Percentiles rank a stretch among this genome's conserved stretches.
Conservation (phyloP, 1,284 basidiomycete species). For the Hemileia vastatrix region DNA sequence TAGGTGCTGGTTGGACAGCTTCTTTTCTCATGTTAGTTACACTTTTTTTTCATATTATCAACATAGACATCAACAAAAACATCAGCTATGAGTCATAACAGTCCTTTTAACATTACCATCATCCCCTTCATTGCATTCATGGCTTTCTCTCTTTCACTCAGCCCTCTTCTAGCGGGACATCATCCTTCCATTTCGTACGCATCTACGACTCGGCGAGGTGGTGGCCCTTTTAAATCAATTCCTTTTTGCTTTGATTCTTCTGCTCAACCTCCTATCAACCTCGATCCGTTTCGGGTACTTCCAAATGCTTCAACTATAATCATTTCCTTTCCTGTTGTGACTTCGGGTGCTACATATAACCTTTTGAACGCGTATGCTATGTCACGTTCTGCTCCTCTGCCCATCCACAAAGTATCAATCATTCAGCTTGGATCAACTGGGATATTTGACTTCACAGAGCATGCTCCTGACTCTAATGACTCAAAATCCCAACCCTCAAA, state of each 20-base stretch:
- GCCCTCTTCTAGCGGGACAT: conserved; percentile 48
- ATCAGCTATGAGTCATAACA: neutral
- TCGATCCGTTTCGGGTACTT: conserved; percentile 49
- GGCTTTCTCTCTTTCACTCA: neutral
- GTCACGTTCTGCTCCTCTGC: neutral
- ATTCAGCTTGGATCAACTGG: conserved; percentile 57
- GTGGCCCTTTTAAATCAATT: conserved; percentile 29
- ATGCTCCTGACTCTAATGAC: neutral
- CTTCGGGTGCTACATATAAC: conserved; percentile 47
- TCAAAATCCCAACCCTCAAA: conserved; percentile 32
- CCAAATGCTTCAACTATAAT: conserved; percentile 55
- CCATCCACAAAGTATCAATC: conserved; percentile 44
- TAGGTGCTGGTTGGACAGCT: conserved; percentile 62
- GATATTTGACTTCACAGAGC: conserved; percentile 40
- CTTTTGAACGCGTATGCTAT: conserved; percentile 44
- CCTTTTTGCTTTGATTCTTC: conserved; percentile 41
- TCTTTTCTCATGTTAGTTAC: conserved; percentile 50
- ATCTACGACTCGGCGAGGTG: conserved; percentile 53
- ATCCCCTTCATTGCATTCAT: neutral
- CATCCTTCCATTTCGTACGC: conserved; percentile 48
- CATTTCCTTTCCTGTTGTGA: conserved; percentile 56
- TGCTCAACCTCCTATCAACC: conserved; percentile 31
- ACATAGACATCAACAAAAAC: too few relatives aligned
- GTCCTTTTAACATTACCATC: neutral
- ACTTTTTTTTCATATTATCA: too few relatives aligned